Percentiles rank a stretch among this genome's conserved stretches.
Evolutionary conservation across 2,329 filamentous ascomycete genomes (phyloP).

Genomic region (Aureobasidium namibiae): DNA sequence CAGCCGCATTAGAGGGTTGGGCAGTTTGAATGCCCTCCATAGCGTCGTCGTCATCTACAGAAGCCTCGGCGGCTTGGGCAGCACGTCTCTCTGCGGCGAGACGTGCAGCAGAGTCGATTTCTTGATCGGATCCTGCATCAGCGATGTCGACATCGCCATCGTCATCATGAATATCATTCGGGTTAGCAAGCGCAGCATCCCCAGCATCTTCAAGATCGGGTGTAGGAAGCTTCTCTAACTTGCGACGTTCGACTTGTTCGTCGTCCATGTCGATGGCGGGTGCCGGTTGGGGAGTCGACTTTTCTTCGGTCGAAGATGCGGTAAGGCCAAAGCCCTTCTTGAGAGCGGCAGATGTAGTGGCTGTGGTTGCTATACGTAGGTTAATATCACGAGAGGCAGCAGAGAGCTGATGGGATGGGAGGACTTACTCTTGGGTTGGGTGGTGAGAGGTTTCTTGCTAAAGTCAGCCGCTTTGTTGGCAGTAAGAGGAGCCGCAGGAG

Average conservation of each 20-base stretch:
- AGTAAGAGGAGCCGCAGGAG: constrained; percentile 31
- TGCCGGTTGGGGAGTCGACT: constrained; percentile 40
- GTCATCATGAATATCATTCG: constrained; percentile 34
- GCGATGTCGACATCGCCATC: constrained; percentile 64
- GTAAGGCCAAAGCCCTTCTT: constrained; percentile 64
- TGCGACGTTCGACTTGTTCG: constrained; percentile 77
- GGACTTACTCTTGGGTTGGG: not conserved
- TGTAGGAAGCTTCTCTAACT: constrained; percentile 81
- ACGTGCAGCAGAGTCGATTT: constrained; percentile 74
- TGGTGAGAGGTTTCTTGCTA: constrained; percentile 10
- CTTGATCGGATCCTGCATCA: constrained; percentile 77
- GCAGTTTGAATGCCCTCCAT: constrained; percentile 24
- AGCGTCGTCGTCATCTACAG: constrained; percentile 24
- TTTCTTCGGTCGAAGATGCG: constrained; percentile 57
- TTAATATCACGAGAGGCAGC: not conserved
- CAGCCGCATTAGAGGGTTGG: constrained; percentile 25
- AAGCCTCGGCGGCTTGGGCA: constrained; percentile 35
- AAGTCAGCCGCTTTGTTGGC: constrained; percentile 21
- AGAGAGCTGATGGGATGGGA: no score
- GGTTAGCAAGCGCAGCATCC: constrained; percentile 46
- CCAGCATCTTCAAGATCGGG: constrained; percentile 51
- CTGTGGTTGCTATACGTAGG: not conserved
- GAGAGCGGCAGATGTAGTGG: constrained; percentile 4
- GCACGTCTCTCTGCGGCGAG: constrained; percentile 74
- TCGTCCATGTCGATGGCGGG: constrained; percentile 81